These are phyloP conservation scores for Barnettozyma sucrosica DNA, from an alignment of 805 yeast species.

Conservation along the genomic window DNA sequence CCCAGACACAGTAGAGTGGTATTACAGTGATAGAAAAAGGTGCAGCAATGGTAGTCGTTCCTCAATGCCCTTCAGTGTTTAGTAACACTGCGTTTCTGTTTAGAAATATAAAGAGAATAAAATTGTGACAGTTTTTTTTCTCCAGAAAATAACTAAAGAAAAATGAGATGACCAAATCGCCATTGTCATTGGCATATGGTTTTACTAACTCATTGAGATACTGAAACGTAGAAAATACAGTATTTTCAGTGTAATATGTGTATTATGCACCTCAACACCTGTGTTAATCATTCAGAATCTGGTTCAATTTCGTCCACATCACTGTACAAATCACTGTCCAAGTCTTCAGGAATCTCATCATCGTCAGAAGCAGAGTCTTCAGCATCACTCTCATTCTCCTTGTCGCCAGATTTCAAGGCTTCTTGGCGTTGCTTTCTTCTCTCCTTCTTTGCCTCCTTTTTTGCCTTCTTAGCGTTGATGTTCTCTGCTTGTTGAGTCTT, in stretches of 20 bases:
- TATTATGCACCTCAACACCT: not conserved
- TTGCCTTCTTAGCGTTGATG: conserved; percentile 67
- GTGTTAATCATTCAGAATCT: not conserved
- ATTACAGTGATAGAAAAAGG: not conserved
- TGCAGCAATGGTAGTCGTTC: not conserved
- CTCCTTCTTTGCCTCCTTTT: conserved; percentile 65
- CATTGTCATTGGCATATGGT: too few relatives aligned
- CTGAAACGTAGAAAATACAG: too few relatives aligned
- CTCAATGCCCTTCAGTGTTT: not conserved
- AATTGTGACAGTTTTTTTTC: not conserved
- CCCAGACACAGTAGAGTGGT: not conserved
- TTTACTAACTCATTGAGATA: too few relatives aligned
- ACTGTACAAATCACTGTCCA: conserved; percentile 42
- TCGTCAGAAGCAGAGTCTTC: conserved; percentile 33
- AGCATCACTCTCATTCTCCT: conserved; percentile 25
- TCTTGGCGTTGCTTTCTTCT: conserved; percentile 54
- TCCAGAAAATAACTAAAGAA: too few relatives aligned
- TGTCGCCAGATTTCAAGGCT: conserved; percentile 27
- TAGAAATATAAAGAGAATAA: not conserved
- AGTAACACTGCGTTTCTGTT: not conserved
- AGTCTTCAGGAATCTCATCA: conserved; percentile 38
- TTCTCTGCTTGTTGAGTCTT: conserved; percentile 74
- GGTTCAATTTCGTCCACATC: conserved; percentile 31
- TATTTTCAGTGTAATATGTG: too few relatives aligned
- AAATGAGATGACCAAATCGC: too few relatives aligned